Evolutionary conservation across 2,329 filamentous ascomycete species (phyloP), one percentile per base, ranked within the genome.

Genomic region (Aspergillus tubingensis): DNA sequence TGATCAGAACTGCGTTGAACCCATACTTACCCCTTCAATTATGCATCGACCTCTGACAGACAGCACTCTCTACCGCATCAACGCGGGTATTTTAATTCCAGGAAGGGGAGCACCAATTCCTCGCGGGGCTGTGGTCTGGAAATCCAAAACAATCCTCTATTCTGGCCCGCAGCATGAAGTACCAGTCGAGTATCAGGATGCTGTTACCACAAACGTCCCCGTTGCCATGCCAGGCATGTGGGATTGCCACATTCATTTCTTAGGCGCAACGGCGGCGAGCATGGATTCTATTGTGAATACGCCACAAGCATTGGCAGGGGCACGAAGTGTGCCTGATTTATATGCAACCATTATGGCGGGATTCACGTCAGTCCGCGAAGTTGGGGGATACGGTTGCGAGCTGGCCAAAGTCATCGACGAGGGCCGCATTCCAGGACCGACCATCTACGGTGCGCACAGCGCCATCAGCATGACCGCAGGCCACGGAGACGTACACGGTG

Each of bases 161-260:
- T 78, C 79, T 30, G 79, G 79, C 6, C 39, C 62, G 6, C 63
- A 72, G 41, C 39, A 62, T 11, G 62, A 67, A 13, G 59, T 77
- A 5, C 78, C 77, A 1, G 49, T 54, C 10, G 68, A 74, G 54
- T 80, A 78, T 59, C 61, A 59, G 13, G 30, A 62, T 5, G 55
- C 76, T 25, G 61, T 59, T 1, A 68, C 68, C 25, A 72, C 69
- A 0, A 69, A 72, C 17, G 78, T 83, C 13, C 75, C 77, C 0
- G 76, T 80, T 8, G 66, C 82, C 8, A 79, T 85, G 72, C 82
- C 82, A 0, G 82, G 83, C 2, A 75, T 85, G 21, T 85, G 82
- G 82, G 83, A 85, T 59, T 80, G 76, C 62, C 82, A 84, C 67
- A 75, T 78, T 0, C 83, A 85, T 66, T 82, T 80, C 62, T 63